A percentile compares a stretch with the other conserved stretches of the same genome.
Evolutionary conservation across 1,284 basidiomycete species (phyloP).

Genomic region (Pseudozyma sp.): DNA sequence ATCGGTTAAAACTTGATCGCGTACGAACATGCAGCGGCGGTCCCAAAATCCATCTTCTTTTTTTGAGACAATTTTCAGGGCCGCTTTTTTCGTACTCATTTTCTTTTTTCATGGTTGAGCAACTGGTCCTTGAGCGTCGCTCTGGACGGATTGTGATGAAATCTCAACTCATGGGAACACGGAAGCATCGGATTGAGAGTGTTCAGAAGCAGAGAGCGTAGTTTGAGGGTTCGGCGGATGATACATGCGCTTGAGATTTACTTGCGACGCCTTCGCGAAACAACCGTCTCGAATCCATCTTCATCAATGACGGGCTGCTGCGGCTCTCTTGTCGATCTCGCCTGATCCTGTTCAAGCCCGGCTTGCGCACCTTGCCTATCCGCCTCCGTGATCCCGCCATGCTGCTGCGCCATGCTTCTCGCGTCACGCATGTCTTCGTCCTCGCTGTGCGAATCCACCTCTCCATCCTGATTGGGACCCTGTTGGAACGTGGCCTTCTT

Average conservation of each 20-base stretch:
- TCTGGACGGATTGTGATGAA: too few species aligned
- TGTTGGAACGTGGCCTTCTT: slow-evolving; percentile 37
- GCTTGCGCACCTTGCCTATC: slow-evolving; percentile 33
- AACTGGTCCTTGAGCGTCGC: too few species aligned
- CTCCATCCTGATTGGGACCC: slow-evolving; percentile 27
- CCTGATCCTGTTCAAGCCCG: slow-evolving; percentile 33
- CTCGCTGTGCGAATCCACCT: slow-evolving; percentile 34
- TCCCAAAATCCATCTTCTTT: background rate
- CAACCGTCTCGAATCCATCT: slow-evolving; percentile 65
- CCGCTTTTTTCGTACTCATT: too few species aligned
- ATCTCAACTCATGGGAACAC: too few species aligned
- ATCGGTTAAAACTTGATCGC: background rate
- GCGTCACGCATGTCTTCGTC: slow-evolving; percentile 48
- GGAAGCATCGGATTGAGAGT: too few species aligned
- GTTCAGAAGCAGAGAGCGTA: too few species aligned
- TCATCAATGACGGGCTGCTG: slow-evolving; percentile 57
- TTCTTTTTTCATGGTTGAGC: too few species aligned
- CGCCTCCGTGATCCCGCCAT: slow-evolving; percentile 41
- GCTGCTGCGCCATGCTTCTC: slow-evolving; percentile 30
- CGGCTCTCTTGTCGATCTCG: slow-evolving; percentile 13
- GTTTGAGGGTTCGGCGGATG: too few species aligned
- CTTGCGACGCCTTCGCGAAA: slow-evolving; percentile 51
- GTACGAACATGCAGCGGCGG: background rate
- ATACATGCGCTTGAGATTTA: background rate
- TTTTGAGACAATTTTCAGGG: too few species aligned